Evolutionary conservation across 495 filamentous ascomycete species (phyloP), one percentile per base, ranked within the genome.

Genomic region (Penicillium dipodomyicola): DNA sequence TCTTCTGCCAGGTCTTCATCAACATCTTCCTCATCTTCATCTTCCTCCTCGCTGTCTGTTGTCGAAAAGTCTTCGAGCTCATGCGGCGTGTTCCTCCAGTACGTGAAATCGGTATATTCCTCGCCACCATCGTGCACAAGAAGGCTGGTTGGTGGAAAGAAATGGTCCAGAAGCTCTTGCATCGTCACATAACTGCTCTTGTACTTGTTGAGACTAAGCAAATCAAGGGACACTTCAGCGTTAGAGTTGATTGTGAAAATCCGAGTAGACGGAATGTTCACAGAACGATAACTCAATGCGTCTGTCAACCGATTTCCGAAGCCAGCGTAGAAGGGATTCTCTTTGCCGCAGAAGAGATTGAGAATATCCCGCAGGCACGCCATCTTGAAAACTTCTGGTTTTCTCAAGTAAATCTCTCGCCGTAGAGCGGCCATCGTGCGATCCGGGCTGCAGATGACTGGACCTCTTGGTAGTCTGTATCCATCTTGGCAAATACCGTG

Each of bases 241-340:
- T 97, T 95, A 46, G 89, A 93, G 73, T 99, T 99, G 80, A 99
- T 99, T 8, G 94, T 99, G 68, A 99, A 99, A 54, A 99, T 99
- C 22, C 95, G 81, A 22, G 87, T 91, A 9, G 88, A 87, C 7
- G 94, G 92, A 32, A 99, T 96, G 64, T 94, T 96, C 48, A 99
- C 94, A 5, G 88, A 91, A 46, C 94, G 87, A 65, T 99, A 99
- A 59, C 90, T 96, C 60, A 99, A 80, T 37, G 96, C 94, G 65
- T 99, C 94, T 4, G 94, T 99, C 55, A 99, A 80, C 42, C 93
- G 85, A 69, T 99, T 99, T 54, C 94, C 94, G 69, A 99, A 99
- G 0, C 94, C 94, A 15, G 94, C 95, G 62, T 93, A 97, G 70
- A 99, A 99, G 0, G 94, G 94, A 22, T 84, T 87, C 52, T 84